Evolutionary conservation across 345 rosid genomes (phyloP).

Genomic region (Carallia pectinifolia): DNA sequence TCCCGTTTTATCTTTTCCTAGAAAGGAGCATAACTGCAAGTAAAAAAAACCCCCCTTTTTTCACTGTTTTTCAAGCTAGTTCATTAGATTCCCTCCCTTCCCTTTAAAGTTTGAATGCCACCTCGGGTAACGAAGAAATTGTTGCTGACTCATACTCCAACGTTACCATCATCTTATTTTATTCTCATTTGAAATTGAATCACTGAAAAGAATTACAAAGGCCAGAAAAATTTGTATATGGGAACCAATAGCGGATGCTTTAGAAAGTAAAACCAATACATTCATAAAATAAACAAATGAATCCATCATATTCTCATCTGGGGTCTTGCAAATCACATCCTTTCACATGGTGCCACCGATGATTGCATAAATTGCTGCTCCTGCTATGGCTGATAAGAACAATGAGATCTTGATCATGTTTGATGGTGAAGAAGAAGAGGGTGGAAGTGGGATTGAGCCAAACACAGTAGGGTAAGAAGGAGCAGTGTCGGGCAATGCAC

Average conservation of each 20-base stretch:
- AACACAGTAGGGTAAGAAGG: constrained; percentile 71
- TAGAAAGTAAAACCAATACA: too few relatives aligned
- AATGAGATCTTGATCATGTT: not conserved
- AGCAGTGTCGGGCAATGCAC: constrained; percentile 50
- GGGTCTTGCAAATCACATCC: not conserved
- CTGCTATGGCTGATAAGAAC: not conserved
- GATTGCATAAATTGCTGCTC: constrained; percentile 4
- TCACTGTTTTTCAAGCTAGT: too few relatives aligned
- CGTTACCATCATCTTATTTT: not conserved
- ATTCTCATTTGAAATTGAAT: not conserved
- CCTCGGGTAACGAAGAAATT: too few relatives aligned
- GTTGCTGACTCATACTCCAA: too few relatives aligned
- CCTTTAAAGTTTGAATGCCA: not conserved
- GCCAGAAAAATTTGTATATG: not conserved
- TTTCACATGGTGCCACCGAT: constrained; percentile 3
- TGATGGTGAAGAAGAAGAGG: constrained; percentile 38
- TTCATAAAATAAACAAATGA: not conserved
- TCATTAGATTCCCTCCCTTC: too few relatives aligned
- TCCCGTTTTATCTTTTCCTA: not conserved
- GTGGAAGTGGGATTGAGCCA: constrained; percentile 66
- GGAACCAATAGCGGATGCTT: not conserved
- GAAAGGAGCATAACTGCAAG: not conserved
- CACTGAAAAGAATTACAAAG: constrained; percentile 4
- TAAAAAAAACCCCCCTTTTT: too few relatives aligned
- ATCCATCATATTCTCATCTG: not conserved